Conservation (phyloP, 371 early-diverging fungal genomes). For the Zopfochytrium polystomum region DNA sequence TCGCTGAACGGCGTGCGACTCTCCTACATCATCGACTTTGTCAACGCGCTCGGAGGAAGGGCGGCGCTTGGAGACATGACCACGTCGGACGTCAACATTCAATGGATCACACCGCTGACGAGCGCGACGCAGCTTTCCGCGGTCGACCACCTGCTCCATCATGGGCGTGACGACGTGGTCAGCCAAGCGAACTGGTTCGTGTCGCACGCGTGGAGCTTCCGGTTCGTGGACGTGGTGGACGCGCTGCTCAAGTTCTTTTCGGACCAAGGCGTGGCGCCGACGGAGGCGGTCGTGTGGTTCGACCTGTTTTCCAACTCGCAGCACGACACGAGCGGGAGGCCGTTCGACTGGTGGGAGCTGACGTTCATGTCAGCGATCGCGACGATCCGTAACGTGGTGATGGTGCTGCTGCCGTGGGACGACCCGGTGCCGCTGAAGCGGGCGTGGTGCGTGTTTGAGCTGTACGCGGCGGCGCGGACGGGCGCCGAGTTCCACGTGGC, state of each 20-base stretch:
- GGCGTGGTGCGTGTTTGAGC: conserved; percentile 22
- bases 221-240: conserved; percentile 22
- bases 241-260: conserved; percentile 8
- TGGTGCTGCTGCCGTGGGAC: conserved; percentile 29
- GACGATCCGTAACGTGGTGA: conserved; percentile 20
- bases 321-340: conserved; percentile 5
- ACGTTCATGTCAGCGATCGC: conserved; percentile 17
- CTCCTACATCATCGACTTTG: neutral
- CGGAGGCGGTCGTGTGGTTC: conserved; percentile 20
- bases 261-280: neutral
- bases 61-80: conserved; percentile 13
- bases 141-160: conserved; percentile 1
- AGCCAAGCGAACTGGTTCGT: conserved; percentile 17
- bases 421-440: conserved; percentile 25
- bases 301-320: conserved; percentile 26
- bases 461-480: conserved; percentile 1
- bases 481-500: conserved; percentile 11
- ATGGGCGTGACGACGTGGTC: conserved; percentile 1
- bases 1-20: neutral
- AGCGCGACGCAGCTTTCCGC: conserved; percentile 5
- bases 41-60: conserved; percentile 25
- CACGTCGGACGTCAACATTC: conserved; percentile 18
- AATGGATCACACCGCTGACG: conserved; percentile 25
- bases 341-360: conserved; percentile 22
- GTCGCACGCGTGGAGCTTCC: conserved; percentile 27